Evolutionary conservation across 441 rosid genomes (phyloP).

Genomic region (Gossypium schwendimanii): DNA sequence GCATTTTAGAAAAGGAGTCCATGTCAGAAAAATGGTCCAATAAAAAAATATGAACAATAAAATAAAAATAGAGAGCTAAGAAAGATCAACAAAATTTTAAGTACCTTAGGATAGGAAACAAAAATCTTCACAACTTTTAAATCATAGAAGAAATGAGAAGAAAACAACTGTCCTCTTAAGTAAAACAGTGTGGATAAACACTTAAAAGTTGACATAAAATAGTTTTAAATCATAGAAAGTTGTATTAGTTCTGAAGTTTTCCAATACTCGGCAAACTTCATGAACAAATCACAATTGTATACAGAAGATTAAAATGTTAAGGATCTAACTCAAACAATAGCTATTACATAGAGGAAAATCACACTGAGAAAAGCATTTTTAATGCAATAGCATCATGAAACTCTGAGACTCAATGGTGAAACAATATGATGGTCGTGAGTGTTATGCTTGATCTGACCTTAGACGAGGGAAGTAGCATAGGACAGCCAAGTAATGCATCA

Average conservation of each 20-base stretch:
- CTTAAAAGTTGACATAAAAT: not conserved
- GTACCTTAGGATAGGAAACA: not conserved
- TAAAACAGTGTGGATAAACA: not conserved
- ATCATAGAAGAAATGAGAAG: not conserved
- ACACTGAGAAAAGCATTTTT: not conserved
- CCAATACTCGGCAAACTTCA: not conserved
- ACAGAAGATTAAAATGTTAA: not conserved
- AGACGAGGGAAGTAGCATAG: slow-evolving; percentile 74
- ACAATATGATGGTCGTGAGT: not conserved
- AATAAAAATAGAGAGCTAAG: not conserved
- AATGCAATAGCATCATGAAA: not conserved
- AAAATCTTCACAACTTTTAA: not conserved
- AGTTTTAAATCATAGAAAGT: not conserved
- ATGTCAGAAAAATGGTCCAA: slow-evolving; percentile 25
- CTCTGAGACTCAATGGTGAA: not conserved
- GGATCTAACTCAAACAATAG: not conserved
- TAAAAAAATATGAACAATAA: not conserved
- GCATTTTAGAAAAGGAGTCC: slow-evolving; percentile 27
- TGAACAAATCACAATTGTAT: not conserved
- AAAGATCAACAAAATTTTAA: not conserved
- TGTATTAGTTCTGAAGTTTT: not conserved
- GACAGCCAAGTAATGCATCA: slow-evolving; percentile 89
- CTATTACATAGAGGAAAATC: not conserved
- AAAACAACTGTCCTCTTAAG: not conserved
- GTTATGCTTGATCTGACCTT: slow-evolving; percentile 40